phyloP scores from a whole-genome alignment of 176 grass and related monocot species.

The Avena insularis region DNA sequence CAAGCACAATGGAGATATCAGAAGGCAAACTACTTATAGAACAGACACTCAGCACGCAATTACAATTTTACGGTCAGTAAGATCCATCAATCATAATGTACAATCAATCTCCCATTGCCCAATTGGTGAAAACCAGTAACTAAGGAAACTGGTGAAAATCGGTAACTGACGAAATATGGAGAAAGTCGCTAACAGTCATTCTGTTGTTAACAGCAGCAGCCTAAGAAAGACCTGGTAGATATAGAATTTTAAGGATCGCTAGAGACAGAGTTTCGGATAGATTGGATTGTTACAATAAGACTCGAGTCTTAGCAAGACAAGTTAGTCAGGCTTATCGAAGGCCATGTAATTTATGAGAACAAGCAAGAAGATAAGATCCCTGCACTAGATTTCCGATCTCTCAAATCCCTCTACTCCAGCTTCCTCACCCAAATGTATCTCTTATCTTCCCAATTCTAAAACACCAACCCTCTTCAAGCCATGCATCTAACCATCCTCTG shows the following conservation, averaged over 20 bases:
- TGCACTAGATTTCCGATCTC: background rate
- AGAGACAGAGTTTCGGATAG: background rate
- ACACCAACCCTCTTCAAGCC: background rate
- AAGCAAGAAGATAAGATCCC: background rate
- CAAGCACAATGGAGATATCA: background rate
- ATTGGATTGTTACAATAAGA: background rate
- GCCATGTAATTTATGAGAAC: background rate
- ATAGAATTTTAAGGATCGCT: background rate
- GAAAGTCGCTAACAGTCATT: background rate
- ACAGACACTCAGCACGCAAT: background rate
- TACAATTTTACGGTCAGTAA: background rate
- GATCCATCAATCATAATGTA: background rate
- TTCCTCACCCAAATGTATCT: background rate
- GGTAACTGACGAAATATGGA: background rate
- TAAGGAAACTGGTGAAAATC: background rate
- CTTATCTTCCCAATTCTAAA: background rate
- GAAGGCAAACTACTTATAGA: background rate
- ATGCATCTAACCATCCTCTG: background rate
- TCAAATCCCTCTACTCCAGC: background rate
- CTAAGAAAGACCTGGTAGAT: background rate
- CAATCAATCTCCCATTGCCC: background rate
- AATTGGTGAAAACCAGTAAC: background rate
- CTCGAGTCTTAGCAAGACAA: background rate
- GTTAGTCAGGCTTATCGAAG: conserved; percentile 9
- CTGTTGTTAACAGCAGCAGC: background rate